Base-by-base conservation (phyloP, 192 early-diverging fungal genomes). In the Rhizoclosmatium globosum region DNA sequence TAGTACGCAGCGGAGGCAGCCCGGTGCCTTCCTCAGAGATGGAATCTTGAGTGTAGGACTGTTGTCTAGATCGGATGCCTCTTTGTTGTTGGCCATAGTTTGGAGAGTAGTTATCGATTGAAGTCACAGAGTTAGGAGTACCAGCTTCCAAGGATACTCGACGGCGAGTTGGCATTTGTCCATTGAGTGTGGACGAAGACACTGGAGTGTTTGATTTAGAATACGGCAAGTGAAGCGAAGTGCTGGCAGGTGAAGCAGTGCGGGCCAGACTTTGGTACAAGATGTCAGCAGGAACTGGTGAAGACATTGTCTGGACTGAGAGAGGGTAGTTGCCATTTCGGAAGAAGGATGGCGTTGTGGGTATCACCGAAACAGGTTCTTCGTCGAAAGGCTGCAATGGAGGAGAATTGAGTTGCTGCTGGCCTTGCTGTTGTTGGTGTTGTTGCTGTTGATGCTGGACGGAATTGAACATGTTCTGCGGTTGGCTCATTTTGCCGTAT, bases 371-470 rank as follows among this genome's bases (percentile, higher is more conserved):
- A 39, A 62, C 38, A 39, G 60, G 60, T 19, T 62, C 60, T 19
- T 19, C 60, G 21, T 62, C 60, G 60, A 19, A 62, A 4, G 60
- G 41, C 44, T 68, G 66, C 66, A 46, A 17, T 9, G 39, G 66
- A 46, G 39, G 66, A n/a, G 45, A 68, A 21, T 62, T 7, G 17
- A 47, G 69, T 44, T 71, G 69, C 13, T 71, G 50, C 43, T 71
- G 69, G 11, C 50, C 47, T 44, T 53, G 50, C 38, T 71, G 69
- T 31, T 71, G 69, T 38, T 71, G 69, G 15, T 71, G 50, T 45
- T 71, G 69, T 44, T 71, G 68, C 50, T 71, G 69, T 56, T 71
- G 69, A 4, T 71, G 69, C 69, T 41, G 67, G 53, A 23, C 47
- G 67, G 15, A 46, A 71, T 41, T 68, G 66, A 19, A 43, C 45